Percentiles rank a stretch among this genome's conserved stretches.
These are phyloP conservation scores for Russula earlei DNA, from an alignment of 768 basidiomycete genomes.

Conservation along the genomic window DNA sequence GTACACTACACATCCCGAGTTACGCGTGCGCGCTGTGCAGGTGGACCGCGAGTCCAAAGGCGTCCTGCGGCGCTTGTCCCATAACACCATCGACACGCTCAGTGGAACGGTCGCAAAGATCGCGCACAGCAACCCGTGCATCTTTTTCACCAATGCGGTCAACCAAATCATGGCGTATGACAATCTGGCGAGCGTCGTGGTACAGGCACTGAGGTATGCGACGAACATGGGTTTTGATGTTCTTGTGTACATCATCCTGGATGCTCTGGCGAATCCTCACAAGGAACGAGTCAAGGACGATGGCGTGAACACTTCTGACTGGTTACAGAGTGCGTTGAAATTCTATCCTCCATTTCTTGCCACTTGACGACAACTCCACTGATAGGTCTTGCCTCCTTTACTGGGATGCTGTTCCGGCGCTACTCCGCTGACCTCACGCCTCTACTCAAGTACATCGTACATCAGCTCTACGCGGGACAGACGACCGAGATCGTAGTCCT, in stretches of 20 bases:
- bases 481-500: constrained; percentile 85
- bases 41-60: constrained; percentile 84
- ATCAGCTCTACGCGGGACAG: constrained; percentile 77
- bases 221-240: constrained; percentile 94
- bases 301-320: constrained; percentile 82
- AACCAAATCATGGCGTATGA: constrained; percentile 95
- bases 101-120: constrained; percentile 87
- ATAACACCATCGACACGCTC: constrained; percentile 73
- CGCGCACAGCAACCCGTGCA: constrained; percentile 88
- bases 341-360: neutral
- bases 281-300: constrained; percentile 84
- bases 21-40: constrained; percentile 71
- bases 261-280: constrained; percentile 74
- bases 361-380: constrained; percentile 11
- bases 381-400: constrained; percentile 84
- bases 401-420: constrained; percentile 82
- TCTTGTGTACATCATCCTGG: constrained; percentile 76
- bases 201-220: constrained; percentile 81
- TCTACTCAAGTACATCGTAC: constrained; percentile 81
- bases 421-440: constrained; percentile 79
- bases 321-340: constrained; percentile 76
- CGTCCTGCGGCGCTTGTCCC: constrained; percentile 78
- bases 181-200: constrained; percentile 82
- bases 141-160: constrained; percentile 82
- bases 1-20: constrained; percentile 69